Evolutionary conservation across 257 asterid species (phyloP), one percentile per base, ranked within the genome.

Genomic region (Eucommia ulmoides): DNA sequence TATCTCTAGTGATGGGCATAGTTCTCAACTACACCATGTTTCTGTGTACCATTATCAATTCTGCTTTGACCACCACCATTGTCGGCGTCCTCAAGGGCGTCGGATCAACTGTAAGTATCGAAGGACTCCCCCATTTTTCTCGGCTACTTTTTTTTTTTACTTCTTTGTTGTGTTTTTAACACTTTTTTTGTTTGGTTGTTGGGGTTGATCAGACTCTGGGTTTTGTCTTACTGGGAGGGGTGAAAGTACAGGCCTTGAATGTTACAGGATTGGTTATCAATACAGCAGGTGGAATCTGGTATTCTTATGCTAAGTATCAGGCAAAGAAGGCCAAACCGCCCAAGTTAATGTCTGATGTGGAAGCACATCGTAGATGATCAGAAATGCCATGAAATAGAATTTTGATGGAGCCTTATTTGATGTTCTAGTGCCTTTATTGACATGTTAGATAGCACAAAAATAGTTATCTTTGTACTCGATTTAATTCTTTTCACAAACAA

Each of bases 81-180:
- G 98, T 91, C 33, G 98, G 98, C 11, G 98, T 91, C 53, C 93
- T 91, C 74, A 91, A 91, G 62, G 98, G 98, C 48, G 98, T 86
- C 8, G 93, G 91, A 48, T 86, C 98, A 55, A 91, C 94, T 50
- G 98, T 89, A 81, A 0, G 88, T 67, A n/a, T n/a, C n/a, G n/a
- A 0, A 35, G 24, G 54, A 50, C 23, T 15, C 15, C 24, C 19
- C 2, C 10, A 26, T 18, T 14, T 21, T 25, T 24, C 35, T 18
- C 1, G 45, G 26, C 19, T 15, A 50, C 20, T 12, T 14, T n/a
- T 22, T 15, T 33, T 42, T 56, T 50, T 53, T 10, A 60, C 8
- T 44, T 2, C 16, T 18, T 2, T 16, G n/a, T 3, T 26, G 20
- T 42, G 26, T 21, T 42, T n/a, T n/a, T n/a, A n/a, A n/a, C n/a